These are phyloP conservation scores for Colletotrichum noveboracense DNA, from an alignment of 2,329 filamentous ascomycete genomes.

Conservation along the genomic window DNA sequence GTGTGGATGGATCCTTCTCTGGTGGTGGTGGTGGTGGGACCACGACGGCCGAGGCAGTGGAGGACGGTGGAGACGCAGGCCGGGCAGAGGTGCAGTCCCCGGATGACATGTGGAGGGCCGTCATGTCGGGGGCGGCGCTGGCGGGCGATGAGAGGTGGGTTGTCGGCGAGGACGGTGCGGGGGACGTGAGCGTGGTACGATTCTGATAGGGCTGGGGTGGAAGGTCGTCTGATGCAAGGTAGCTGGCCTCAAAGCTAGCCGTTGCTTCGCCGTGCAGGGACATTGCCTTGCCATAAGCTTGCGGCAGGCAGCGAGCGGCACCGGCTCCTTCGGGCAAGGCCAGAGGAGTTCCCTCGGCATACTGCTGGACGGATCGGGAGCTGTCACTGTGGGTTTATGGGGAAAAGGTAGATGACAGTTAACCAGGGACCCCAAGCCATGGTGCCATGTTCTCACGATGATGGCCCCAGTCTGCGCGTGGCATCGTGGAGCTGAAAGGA, in stretches of 20 bases:
- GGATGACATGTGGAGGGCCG: slow-evolving; percentile 49
- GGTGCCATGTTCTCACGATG: slow-evolving; percentile 11
- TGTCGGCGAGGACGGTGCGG: slow-evolving; percentile 60
- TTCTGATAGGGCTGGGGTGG: slow-evolving; percentile 42
- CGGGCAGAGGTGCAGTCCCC: slow-evolving; percentile 44
- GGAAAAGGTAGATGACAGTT: not conserved
- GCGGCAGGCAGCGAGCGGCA: not conserved
- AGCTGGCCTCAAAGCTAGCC: not conserved
- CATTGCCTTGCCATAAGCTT: not conserved
- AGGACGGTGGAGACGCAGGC: not conserved
- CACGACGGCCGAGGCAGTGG: not conserved
- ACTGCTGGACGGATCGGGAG: not conserved
- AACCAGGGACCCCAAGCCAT: not conserved
- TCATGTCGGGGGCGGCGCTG: slow-evolving; percentile 59
- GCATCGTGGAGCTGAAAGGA: not conserved
- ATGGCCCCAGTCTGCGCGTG: not conserved
- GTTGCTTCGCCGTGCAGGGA: not conserved
- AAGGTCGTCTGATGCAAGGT: not conserved
- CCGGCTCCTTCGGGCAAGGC: not conserved
- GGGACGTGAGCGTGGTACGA: slow-evolving; percentile 56
- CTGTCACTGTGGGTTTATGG: not conserved
- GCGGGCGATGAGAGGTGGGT: slow-evolving; percentile 66
- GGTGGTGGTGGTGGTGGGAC: not conserved
- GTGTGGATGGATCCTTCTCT: slow-evolving; percentile 16
- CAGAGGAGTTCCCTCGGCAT: not conserved